A percentile compares a stretch with the other conserved stretches of the same genome.
Conservation (phyloP, 2,329 filamentous ascomycete species). For the Cladophialophora carrionii region DNA sequence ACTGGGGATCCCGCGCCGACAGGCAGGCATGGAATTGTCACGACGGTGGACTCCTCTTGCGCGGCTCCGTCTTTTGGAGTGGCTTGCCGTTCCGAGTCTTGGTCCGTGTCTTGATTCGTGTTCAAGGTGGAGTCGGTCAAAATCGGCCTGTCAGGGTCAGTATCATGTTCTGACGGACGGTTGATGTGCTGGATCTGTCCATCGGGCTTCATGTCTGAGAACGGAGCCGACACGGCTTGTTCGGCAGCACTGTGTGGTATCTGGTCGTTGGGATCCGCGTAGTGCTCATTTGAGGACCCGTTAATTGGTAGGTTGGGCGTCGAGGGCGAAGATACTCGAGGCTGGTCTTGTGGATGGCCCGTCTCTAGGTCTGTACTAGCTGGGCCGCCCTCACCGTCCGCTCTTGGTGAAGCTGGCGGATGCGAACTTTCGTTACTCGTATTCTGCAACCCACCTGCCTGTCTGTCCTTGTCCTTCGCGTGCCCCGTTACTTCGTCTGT, state of each 20-base stretch:
- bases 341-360: background rate
- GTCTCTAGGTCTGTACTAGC: slow-evolving; percentile 1
- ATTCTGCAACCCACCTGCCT: background rate
- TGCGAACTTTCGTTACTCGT: background rate
- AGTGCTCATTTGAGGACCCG: background rate
- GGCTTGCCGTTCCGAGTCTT: background rate
- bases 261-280: background rate
- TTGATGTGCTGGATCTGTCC: slow-evolving; percentile 23
- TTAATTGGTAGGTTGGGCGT: background rate
- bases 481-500: background rate
- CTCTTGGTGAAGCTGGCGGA: background rate
- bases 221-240: slow-evolving; percentile 9
- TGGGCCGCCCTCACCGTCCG: background rate
- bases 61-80: background rate
- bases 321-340: background rate
- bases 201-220: slow-evolving; percentile 4
- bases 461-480: background rate
- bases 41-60: background rate
- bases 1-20: no score
- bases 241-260: background rate
- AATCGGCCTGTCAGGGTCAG: background rate
- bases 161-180: slow-evolving; percentile 9
- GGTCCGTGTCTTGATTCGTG: background rate
- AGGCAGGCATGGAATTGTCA: background rate
- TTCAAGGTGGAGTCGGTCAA: background rate